Conservation (phyloP, 1,139 yeast species). For the Fermentozyma sake region DNA sequence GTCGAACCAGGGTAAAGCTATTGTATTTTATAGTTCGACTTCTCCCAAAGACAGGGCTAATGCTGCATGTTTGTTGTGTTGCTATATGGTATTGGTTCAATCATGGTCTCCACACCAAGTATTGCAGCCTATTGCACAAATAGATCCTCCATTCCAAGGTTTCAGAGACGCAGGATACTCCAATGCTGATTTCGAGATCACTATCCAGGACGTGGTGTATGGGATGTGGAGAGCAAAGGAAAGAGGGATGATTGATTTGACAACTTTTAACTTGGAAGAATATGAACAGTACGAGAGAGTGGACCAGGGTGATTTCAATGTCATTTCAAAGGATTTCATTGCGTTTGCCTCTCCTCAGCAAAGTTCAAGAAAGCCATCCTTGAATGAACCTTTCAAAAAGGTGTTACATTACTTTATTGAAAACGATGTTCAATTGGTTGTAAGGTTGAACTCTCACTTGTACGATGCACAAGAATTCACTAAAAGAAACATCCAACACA, state of each 20-base stretch:
- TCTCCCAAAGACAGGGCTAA: slow-evolving; percentile 82
- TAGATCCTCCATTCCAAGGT: slow-evolving; percentile 90
- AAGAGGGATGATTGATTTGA: slow-evolving; percentile 79
- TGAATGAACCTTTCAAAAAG: slow-evolving; percentile 72
- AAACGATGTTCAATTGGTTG: slow-evolving; percentile 81
- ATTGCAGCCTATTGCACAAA: slow-evolving; percentile 87
- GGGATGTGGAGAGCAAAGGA: slow-evolving; percentile 99
- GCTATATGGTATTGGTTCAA: slow-evolving; percentile 93
- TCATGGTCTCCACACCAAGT: slow-evolving; percentile 99
- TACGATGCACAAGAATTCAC: slow-evolving; percentile 84
- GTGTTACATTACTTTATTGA: slow-evolving; percentile 72
- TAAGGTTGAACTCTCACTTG: slow-evolving; percentile 84
- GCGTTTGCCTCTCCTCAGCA: slow-evolving; percentile 98
- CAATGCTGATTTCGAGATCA: slow-evolving; percentile 86
- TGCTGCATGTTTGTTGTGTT: slow-evolving; percentile 89
- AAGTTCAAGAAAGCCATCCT: slow-evolving; percentile 38
- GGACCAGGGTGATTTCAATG: slow-evolving; percentile 95
- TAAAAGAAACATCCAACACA: slow-evolving; percentile 76
- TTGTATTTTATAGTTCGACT: slow-evolving; percentile 82
- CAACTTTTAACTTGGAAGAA: slow-evolving; percentile 86
- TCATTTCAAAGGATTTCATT: slow-evolving; percentile 85
- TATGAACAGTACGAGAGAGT: slow-evolving; percentile 93
- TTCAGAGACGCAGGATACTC: slow-evolving; percentile 98
- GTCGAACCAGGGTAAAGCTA: slow-evolving; percentile 79
- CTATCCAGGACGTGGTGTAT: slow-evolving; percentile 91